phyloP scores from a whole-genome alignment of 2,329 filamentous ascomycete genomes.

The Coniochaeta sp. region DNA sequence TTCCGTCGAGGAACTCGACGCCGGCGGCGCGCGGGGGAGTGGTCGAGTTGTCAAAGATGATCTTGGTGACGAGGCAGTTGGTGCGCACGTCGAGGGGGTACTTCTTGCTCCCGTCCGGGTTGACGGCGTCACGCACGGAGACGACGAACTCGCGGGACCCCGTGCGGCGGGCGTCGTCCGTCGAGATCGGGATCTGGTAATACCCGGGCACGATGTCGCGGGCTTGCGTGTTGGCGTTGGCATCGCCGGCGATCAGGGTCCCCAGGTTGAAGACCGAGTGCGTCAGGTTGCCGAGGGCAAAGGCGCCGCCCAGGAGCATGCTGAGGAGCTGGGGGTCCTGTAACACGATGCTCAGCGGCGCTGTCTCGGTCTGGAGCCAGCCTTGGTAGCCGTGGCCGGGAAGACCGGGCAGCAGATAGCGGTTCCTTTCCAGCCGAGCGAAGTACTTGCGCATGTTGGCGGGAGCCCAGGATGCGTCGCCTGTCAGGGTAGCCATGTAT shows the following conservation, averaged over 20 bases:
- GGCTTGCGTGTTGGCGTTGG: conserved; percentile 35
- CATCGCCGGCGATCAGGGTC: conserved; percentile 38
- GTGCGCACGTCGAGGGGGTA: conserved; percentile 22
- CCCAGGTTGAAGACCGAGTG: conserved; percentile 26
- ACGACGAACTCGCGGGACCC: conserved; percentile 48
- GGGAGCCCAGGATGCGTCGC: conserved; percentile 36
- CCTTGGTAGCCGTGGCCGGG: conserved; percentile 1
- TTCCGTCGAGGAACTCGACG: conserved; percentile 23
- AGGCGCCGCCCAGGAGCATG: conserved; percentile 36
- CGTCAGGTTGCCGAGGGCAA: conserved; percentile 37
- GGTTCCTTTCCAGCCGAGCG: conserved; percentile 42
- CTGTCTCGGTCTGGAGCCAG: not conserved
- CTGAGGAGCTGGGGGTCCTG: not conserved
- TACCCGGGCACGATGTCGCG: conserved; percentile 40
- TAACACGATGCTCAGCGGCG: not conserved
- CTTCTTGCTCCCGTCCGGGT: conserved; percentile 20
- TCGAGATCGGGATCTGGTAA: conserved; percentile 52
- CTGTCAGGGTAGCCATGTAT: conserved; percentile 30
- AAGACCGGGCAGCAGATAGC: conserved; percentile 33
- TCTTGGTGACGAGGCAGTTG: conserved; percentile 27
- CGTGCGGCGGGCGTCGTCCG: conserved; percentile 41
- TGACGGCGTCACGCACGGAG: conserved; percentile 18
- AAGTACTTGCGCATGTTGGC: conserved; percentile 53
- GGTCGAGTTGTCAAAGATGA: conserved; percentile 25
- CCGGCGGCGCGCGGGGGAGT: conserved; percentile 19